These are phyloP conservation scores for Lecanoromycetidae sp. DNA, from an alignment of 2,329 filamentous ascomycete genomes.

Conservation along the genomic window DNA sequence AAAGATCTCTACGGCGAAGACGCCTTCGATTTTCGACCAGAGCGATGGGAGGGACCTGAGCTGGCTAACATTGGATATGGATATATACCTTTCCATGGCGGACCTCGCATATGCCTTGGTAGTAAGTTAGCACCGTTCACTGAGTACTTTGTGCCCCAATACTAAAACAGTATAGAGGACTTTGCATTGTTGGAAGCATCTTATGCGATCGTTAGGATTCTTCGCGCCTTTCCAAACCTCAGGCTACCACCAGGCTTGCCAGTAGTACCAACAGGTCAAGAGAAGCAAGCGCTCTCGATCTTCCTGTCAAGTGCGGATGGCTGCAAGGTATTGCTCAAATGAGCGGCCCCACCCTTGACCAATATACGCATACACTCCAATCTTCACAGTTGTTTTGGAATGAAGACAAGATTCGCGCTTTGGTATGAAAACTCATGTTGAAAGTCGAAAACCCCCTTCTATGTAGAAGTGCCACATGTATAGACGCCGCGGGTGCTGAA, in stretches of 20 bases:
- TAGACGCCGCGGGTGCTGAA: too few species aligned
- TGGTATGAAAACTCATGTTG: too few species aligned
- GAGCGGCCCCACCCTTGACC: too few species aligned
- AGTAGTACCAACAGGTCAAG: slow-evolving; percentile 7
- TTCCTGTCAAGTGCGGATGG: slow-evolving; percentile 11
- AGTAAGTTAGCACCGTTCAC: slow-evolving; percentile 3
- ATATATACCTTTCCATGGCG: slow-evolving; percentile 19
- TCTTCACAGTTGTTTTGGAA: too few species aligned
- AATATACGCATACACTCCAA: too few species aligned
- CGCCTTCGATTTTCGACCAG: slow-evolving; percentile 28
- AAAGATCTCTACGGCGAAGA: slow-evolving; percentile 38
- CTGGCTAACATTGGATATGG: slow-evolving; percentile 11
- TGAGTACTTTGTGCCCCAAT: not conserved
- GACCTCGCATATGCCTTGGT: slow-evolving; percentile 19
- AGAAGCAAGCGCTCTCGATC: slow-evolving; percentile 9
- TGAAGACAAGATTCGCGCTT: too few species aligned
- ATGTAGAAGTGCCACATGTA: too few species aligned
- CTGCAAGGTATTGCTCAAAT: slow-evolving; percentile 7
- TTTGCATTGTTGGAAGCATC: slow-evolving; percentile 23
- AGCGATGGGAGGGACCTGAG: slow-evolving; percentile 24
- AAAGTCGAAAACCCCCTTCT: too few species aligned
- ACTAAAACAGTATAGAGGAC: too few species aligned
- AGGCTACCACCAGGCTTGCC: not conserved
- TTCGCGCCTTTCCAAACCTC: slow-evolving; percentile 19
- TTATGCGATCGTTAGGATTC: slow-evolving; percentile 20